Conservation (phyloP, 495 filamentous ascomycete species). For the Penicillium arizonense region DNA sequence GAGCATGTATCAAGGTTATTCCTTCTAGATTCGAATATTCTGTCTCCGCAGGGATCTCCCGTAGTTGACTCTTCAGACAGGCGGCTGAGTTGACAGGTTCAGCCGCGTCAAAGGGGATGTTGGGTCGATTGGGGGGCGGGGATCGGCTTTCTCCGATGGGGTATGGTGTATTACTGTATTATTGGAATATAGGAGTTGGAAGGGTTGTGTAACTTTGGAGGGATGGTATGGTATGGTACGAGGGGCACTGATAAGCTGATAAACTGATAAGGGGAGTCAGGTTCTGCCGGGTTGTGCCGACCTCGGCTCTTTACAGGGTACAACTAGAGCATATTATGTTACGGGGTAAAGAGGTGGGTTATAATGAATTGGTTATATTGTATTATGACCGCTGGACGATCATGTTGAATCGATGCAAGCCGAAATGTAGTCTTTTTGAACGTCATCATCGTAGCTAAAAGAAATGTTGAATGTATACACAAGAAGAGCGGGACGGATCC, state of each 20-base stretch:
- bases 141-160: slow-evolving; percentile 27
- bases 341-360: too few relatives aligned
- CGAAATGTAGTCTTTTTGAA: background rate
- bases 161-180: background rate
- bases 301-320: background rate
- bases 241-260: background rate
- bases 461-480: slow-evolving; percentile 34
- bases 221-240: slow-evolving; percentile 6
- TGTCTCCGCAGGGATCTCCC: background rate
- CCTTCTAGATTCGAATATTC: background rate
- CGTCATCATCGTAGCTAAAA: slow-evolving; percentile 21
- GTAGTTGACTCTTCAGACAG: too few relatives aligned
- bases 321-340: too few relatives aligned
- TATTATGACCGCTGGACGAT: slow-evolving; percentile 3
- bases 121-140: slow-evolving; percentile 8
- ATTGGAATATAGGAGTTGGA: background rate
- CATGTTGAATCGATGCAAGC: slow-evolving; percentile 19
- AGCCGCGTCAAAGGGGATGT: background rate
- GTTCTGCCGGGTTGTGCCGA: background rate
- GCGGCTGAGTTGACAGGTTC: background rate
- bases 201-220: background rate
- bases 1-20: background rate
- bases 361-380: background rate
- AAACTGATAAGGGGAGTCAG: background rate
- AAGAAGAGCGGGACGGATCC: slow-evolving; percentile 9